Conservation (phyloP, 441 rosid species). For the Rhodomyrtus psidioides region DNA sequence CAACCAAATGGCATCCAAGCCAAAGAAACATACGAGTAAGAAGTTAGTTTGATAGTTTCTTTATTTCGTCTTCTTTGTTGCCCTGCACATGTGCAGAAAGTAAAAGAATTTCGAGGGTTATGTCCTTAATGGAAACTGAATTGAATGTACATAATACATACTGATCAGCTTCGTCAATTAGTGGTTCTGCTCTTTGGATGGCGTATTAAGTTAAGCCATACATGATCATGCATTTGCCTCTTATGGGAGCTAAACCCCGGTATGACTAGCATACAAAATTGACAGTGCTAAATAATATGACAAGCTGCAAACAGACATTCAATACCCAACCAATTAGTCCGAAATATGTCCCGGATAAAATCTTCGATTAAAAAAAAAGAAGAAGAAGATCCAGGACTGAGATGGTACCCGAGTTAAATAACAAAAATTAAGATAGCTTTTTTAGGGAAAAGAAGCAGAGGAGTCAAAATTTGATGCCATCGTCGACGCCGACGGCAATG, state of each 20-base stretch:
- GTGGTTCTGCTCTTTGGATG: neutral
- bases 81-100: neutral
- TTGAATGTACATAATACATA: neutral
- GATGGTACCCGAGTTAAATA: neutral
- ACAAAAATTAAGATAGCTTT: too few relatives aligned
- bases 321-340: neutral
- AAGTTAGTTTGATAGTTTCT: neutral
- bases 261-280: neutral
- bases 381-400: neutral
- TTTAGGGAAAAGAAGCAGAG: neutral
- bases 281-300: neutral
- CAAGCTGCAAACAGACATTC: neutral
- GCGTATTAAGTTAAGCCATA: neutral
- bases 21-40: neutral
- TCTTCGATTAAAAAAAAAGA: too few relatives aligned
- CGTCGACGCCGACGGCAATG: neutral
- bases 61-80: conserved; percentile 1
- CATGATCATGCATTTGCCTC: neutral
- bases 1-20: neutral
- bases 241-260: neutral
- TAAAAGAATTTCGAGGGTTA: neutral
- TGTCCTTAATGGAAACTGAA: neutral
- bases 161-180: neutral
- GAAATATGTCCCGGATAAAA: too few relatives aligned
- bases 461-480: neutral